A percentile compares a stretch with the other conserved stretches of the same genome.
Conservation (phyloP, 2,329 filamentous ascomycete genomes). For the Aspergillus sp. region DNA sequence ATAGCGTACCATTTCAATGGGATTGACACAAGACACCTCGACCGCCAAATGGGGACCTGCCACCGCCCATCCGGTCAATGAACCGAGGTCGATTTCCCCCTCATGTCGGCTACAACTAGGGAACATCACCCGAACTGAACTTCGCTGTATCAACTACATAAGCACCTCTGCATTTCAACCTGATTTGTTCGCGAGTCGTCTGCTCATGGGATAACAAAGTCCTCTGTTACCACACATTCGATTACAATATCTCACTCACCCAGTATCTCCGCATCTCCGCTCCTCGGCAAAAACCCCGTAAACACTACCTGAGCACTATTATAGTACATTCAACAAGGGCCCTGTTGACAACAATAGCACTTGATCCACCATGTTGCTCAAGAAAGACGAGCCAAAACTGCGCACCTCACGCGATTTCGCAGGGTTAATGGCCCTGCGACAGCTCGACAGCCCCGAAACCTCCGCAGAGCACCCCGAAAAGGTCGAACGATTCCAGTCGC, state of each 20-base stretch:
- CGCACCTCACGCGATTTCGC: conserved; percentile 24
- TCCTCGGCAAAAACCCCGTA: not conserved
- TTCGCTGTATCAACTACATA: too few relatives aligned
- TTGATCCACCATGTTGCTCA: conserved; percentile 18
- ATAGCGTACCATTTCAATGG: not conserved
- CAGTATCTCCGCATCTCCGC: not conserved
- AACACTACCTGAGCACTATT: too few relatives aligned
- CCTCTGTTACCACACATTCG: not conserved
- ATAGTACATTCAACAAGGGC: not conserved
- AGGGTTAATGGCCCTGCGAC: conserved; percentile 33
- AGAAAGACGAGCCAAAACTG: conserved; percentile 5
- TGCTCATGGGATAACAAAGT: too few relatives aligned
- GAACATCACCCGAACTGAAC: not conserved
- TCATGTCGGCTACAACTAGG: not conserved
- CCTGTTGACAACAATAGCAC: not conserved
- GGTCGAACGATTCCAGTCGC: conserved; percentile 30
- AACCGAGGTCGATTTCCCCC: not conserved
- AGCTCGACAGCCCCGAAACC: conserved; percentile 19
- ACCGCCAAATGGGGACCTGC: not conserved
- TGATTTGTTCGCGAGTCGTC: not conserved
- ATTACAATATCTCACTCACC: not conserved
- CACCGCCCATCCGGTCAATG: not conserved
- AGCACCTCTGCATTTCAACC: not conserved
- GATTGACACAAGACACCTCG: not conserved
- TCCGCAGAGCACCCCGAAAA: conserved; percentile 23